Conservation (phyloP, 306 rosid species). For the Cucumis hystrix region DNA sequence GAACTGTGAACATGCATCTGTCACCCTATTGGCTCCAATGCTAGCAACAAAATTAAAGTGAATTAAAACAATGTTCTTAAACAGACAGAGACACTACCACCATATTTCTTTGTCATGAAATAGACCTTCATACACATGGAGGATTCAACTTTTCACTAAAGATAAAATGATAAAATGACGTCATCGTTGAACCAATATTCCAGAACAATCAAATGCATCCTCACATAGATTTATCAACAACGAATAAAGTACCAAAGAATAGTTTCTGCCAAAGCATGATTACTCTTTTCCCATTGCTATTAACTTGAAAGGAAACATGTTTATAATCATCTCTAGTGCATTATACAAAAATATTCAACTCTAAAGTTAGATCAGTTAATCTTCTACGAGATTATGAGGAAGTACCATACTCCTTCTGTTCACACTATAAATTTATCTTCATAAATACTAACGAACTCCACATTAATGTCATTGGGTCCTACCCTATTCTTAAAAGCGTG, state of each 20-base stretch:
- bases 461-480: no score
- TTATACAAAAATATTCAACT: not conserved
- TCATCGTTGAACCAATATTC: not conserved
- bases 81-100: not conserved
- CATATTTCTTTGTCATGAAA: not conserved
- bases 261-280: not conserved
- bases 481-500: no score
- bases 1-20: constrained; percentile 39
- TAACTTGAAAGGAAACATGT: not conserved
- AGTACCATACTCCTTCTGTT: no score
- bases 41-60: constrained; percentile 17
- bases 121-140: not conserved
- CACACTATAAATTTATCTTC: no score
- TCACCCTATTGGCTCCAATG: constrained; percentile 77
- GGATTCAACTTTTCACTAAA: not conserved
- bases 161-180: not conserved
- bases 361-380: not conserved
- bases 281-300: not conserved
- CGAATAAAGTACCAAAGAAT: not conserved
- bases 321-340: not conserved
- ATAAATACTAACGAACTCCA: no score
- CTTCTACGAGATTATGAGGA: not conserved
- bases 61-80: not conserved
- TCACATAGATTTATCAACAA: not conserved
- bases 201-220: not conserved